Evolutionary conservation across 2,329 filamentous ascomycete species (phyloP).

Genomic region (Aspergillus clavatus): DNA sequence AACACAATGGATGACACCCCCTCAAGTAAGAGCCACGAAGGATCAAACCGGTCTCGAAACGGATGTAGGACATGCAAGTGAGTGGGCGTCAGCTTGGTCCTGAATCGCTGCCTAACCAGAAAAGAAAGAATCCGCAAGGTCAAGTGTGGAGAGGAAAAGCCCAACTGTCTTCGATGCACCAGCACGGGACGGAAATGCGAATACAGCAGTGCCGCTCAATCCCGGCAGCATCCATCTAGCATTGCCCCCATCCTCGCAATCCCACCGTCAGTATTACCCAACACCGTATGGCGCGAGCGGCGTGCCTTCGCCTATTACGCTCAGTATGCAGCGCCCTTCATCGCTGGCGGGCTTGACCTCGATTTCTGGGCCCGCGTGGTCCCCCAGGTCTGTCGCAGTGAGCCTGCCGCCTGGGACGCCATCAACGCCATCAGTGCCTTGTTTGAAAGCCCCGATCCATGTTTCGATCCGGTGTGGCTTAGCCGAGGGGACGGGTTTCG

Average conservation of each 20-base stretch:
- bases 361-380: conserved; percentile 32
- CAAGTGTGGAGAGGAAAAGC: conserved; percentile 35
- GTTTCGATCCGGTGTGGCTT: conserved; percentile 5
- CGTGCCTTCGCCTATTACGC: conserved; percentile 36
- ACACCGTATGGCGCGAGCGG: conserved; percentile 27
- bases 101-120: not conserved
- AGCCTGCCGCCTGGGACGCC: conserved; percentile 35
- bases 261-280: conserved; percentile 16
- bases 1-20: not conserved
- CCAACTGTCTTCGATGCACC: conserved; percentile 27
- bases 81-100: no score
- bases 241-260: conserved; percentile 1
- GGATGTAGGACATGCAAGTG: conserved; percentile 33
- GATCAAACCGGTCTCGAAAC: conserved; percentile 17
- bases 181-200: conserved; percentile 31
- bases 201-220: conserved; percentile 18
- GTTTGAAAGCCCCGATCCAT: conserved; percentile 25
- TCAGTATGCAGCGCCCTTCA: conserved; percentile 23
- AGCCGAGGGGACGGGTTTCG: not conserved
- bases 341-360: conserved; percentile 30
- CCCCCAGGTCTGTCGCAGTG: conserved; percentile 29
- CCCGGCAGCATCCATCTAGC: not conserved
- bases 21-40: not conserved
- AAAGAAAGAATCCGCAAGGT: conserved; percentile 25
- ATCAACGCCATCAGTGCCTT: conserved; percentile 33